phyloP scores from a whole-genome alignment of 805 yeast genomes.

The Cyberlindnera samutprakarnensis region DNA sequence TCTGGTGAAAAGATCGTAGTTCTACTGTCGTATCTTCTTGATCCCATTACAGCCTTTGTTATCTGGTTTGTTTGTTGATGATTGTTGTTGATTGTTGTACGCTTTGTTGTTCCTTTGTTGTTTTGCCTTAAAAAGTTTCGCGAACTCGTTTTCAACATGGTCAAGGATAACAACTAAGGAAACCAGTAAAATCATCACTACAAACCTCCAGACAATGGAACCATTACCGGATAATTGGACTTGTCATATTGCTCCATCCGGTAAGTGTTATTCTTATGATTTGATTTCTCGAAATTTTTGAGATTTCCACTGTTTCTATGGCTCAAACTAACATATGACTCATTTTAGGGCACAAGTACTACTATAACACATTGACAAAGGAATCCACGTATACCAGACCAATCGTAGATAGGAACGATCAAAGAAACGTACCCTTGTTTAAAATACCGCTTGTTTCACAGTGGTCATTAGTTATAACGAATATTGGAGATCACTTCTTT shows the following conservation, averaged over 20 bases:
- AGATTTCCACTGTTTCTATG: too few relatives aligned
- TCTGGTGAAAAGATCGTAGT: constrained; percentile 99
- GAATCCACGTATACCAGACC: constrained; percentile 34
- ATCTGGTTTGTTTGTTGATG: not conserved
- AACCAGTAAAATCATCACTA: too few relatives aligned
- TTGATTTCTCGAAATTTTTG: too few relatives aligned
- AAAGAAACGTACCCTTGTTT: constrained; percentile 2
- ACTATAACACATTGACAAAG: constrained; percentile 29
- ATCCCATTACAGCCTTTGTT: constrained; percentile 38
- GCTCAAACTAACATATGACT: too few relatives aligned
- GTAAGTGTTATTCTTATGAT: too few relatives aligned
- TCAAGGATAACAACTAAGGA: too few relatives aligned
- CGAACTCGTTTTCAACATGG: too few relatives aligned
- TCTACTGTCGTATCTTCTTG: constrained; percentile 98
- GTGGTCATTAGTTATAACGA: constrained; percentile 37
- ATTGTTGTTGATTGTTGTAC: not conserved
- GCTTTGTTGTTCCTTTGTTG: too few relatives aligned
- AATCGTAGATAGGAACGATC: not conserved
- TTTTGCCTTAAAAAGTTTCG: too few relatives aligned
- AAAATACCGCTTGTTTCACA: constrained; percentile 8
- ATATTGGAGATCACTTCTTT: constrained; percentile 36
- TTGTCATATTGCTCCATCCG: not conserved
- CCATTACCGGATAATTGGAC: constrained; percentile 1
- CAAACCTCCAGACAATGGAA: not conserved
- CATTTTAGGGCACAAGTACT: constrained; percentile 26